phyloP scores from a whole-genome alignment of 2,329 filamentous ascomycete species.

The Fusarium solani-melongenae region DNA sequence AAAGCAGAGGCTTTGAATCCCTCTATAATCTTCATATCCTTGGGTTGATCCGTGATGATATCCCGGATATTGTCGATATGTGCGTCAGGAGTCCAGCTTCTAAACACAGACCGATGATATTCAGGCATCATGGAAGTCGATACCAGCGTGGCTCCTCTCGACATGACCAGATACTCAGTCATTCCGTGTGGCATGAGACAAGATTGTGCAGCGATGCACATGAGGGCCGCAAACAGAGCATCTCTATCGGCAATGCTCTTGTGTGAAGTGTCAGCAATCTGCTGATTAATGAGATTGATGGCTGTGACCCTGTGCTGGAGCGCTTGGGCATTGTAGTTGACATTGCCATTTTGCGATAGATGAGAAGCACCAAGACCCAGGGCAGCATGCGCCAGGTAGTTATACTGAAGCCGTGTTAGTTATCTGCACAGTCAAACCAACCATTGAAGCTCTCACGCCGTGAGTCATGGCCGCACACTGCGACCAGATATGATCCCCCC shows the following conservation, averaged over 20 bases:
- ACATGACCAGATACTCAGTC: constrained; percentile 51
- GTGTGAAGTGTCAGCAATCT: constrained; percentile 39
- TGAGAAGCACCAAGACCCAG: constrained; percentile 53
- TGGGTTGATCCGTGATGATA: not conserved
- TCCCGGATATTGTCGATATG: not conserved
- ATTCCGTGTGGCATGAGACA: constrained; percentile 52
- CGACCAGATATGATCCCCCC: constrained; percentile 46
- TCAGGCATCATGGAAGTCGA: not conserved
- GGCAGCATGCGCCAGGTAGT: constrained; percentile 52
- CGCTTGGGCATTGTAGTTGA: constrained; percentile 44
- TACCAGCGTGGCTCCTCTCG: constrained; percentile 26
- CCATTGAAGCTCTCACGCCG: constrained; percentile 36
- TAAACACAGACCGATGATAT: not conserved
- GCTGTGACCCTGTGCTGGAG: constrained; percentile 44
- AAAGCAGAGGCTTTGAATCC: constrained; percentile 33
- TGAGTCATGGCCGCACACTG: constrained; percentile 50
- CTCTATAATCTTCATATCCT: constrained; percentile 25
- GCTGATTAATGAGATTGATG: constrained; percentile 50
- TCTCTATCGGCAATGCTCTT: constrained; percentile 47
- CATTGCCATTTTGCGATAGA: constrained; percentile 44
- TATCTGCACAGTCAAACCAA: not conserved
- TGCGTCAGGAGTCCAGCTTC: not conserved
- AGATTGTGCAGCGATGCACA: constrained; percentile 51
- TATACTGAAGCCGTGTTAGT: constrained; percentile 41
- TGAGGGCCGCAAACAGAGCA: constrained; percentile 49